Conservation (phyloP, 768 basidiomycete species). For the Xanthoconium stramineum region DNA sequence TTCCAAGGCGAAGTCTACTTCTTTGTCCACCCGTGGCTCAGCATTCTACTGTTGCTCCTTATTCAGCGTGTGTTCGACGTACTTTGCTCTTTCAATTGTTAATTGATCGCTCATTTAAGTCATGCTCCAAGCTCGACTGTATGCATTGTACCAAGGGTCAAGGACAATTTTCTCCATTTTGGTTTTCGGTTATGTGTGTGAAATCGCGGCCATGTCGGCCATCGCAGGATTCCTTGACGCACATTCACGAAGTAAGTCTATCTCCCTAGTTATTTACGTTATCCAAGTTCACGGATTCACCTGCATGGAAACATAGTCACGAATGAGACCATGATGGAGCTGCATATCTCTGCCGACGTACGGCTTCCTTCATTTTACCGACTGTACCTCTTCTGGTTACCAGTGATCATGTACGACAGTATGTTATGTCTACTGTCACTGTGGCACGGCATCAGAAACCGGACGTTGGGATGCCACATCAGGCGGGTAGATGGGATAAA, state of each 20-base stretch:
- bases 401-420: slow-evolving; percentile 5
- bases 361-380: not conserved
- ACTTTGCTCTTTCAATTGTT: not conserved
- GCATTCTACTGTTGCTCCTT: slow-evolving; percentile 6
- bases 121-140: slow-evolving; percentile 14
- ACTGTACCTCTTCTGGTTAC: slow-evolving; percentile 4
- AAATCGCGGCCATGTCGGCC: slow-evolving; percentile 7
- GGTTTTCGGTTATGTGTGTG: slow-evolving; percentile 10
- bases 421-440: slow-evolving; percentile 3
- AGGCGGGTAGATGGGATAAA: not conserved
- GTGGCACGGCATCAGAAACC: slow-evolving; percentile 5
- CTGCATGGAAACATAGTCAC: not conserved
- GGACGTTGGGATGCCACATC: not conserved
- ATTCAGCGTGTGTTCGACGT: slow-evolving; percentile 9
- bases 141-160: slow-evolving; percentile 15
- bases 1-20: slow-evolving; percentile 13
- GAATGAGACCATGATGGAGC: slow-evolving; percentile 1
- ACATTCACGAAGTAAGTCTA: not conserved
- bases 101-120: slow-evolving; percentile 1
- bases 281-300: not conserved
- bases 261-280: too few species aligned
- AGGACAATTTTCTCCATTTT: slow-evolving; percentile 6
- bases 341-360: slow-evolving; percentile 3
- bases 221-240: slow-evolving; percentile 4
- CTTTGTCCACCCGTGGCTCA: slow-evolving; percentile 11